Conservation (phyloP, 2,329 filamentous ascomycete genomes). For the Diaporthe capsici region DNA sequence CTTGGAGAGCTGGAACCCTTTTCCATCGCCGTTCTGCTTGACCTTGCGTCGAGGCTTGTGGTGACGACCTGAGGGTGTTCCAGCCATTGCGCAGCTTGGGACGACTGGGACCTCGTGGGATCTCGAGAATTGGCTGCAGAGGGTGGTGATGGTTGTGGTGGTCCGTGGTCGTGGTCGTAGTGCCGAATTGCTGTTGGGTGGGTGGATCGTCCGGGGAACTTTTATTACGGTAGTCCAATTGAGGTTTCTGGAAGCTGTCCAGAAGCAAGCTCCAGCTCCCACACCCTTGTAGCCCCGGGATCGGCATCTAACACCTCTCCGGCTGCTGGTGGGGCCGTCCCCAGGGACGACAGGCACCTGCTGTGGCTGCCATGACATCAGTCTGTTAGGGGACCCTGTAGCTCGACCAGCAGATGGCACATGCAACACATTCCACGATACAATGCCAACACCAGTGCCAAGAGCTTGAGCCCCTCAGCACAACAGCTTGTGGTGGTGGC, state of each 20-base stretch:
- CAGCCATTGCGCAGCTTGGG: constrained; percentile 58
- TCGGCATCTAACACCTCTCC: constrained; percentile 30
- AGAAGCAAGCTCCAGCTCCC: constrained; percentile 30
- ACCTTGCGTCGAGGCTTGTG: constrained; percentile 73
- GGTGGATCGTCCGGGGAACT: constrained; percentile 16
- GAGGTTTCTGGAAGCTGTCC: constrained; percentile 41
- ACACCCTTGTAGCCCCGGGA: constrained; percentile 35
- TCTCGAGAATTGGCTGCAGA: not conserved
- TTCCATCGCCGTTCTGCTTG: constrained; percentile 63
- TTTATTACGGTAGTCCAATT: not conserved
- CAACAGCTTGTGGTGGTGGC: not conserved
- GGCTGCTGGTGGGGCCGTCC: constrained; percentile 18
- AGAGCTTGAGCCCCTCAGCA: constrained; percentile 21
- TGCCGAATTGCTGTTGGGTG: not conserved
- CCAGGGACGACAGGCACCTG: not conserved
- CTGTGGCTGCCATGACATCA: constrained; percentile 15
- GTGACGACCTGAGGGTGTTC: constrained; percentile 61
- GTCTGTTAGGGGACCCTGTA: constrained; percentile 33
- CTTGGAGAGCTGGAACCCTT: constrained; percentile 48
- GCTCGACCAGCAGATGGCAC: not conserved
- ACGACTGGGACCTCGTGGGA: too few species aligned
- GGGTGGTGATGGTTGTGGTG: constrained; percentile 2
- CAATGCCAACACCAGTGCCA: constrained; percentile 29
- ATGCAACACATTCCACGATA: constrained; percentile 23
- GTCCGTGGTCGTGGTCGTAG: constrained; percentile 1